A percentile compares a stretch with the other conserved stretches of the same genome.
Conservation (phyloP, 2,329 filamentous ascomycete species). For the Colletotrichum euphorbiae region DNA sequence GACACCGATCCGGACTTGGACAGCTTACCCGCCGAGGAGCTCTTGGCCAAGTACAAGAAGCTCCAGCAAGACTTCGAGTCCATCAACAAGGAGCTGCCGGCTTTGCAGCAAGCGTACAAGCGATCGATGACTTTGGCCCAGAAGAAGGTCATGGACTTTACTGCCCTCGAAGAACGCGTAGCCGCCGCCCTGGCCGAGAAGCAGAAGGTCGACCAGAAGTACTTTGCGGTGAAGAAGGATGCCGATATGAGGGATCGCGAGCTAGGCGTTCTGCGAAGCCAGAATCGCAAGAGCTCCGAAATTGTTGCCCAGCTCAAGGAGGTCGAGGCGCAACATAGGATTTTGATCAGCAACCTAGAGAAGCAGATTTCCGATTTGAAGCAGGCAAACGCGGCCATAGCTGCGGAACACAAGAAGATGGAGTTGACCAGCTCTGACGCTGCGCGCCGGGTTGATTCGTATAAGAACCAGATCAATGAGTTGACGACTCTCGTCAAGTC, state of each 20-base stretch:
- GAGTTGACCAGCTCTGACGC: slow-evolving; percentile 80
- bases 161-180: slow-evolving; percentile 81
- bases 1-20: slow-evolving; percentile 63
- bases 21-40: slow-evolving; percentile 73
- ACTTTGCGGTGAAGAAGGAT: slow-evolving; percentile 94
- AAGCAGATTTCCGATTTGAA: slow-evolving; percentile 89
- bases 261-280: slow-evolving; percentile 80
- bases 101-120: slow-evolving; percentile 91
- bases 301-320: slow-evolving; percentile 96
- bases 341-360: slow-evolving; percentile 84
- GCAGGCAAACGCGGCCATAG: slow-evolving; percentile 78
- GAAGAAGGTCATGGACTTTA: slow-evolving; percentile 86
- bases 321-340: slow-evolving; percentile 80
- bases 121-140: slow-evolving; percentile 86
- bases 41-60: slow-evolving; percentile 78
- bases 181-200: slow-evolving; percentile 85
- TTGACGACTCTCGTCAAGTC: slow-evolving; percentile 78
- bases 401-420: slow-evolving; percentile 78
- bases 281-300: slow-evolving; percentile 91
- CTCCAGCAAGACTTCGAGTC: slow-evolving; percentile 84
- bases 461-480: slow-evolving; percentile 81
- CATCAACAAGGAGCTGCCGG: slow-evolving; percentile 87
- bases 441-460: slow-evolving; percentile 74
- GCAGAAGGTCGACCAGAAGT: slow-evolving; percentile 96
- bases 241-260: slow-evolving; percentile 88